Percentiles rank a stretch among this genome's conserved stretches.
Conservation (phyloP, 495 filamentous ascomycete species). For the Hypoxylon intermedium region DNA sequence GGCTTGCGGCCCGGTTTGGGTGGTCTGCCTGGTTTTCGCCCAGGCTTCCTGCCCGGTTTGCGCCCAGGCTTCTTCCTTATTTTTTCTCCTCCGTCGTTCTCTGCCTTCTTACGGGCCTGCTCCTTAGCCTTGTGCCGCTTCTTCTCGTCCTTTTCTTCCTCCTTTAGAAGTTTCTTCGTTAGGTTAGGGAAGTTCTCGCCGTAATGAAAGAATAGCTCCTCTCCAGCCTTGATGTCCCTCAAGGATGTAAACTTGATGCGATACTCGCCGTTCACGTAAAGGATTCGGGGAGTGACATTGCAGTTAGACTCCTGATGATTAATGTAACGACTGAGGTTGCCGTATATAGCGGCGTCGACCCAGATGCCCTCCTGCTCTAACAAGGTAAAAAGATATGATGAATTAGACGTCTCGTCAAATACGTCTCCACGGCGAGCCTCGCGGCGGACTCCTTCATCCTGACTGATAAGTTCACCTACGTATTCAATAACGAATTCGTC, state of each 20-base stretch:
- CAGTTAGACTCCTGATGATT: constrained; percentile 65
- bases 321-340: constrained; percentile 69
- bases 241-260: constrained; percentile 72
- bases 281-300: constrained; percentile 63
- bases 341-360: constrained; percentile 61
- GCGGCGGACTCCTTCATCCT: constrained; percentile 65
- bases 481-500: constrained; percentile 75
- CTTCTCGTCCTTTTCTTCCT: constrained; percentile 53
- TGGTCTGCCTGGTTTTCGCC: constrained; percentile 39
- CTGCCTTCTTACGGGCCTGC: constrained; percentile 31
- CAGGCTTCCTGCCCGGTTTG: constrained; percentile 42
- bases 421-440: constrained; percentile 64
- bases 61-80: constrained; percentile 44
- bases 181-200: constrained; percentile 60
- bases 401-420: constrained; percentile 65
- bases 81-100: constrained; percentile 30
- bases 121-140: constrained; percentile 43
- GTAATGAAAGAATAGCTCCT: constrained; percentile 78
- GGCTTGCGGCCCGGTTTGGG: constrained; percentile 43
- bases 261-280: constrained; percentile 69
- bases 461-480: constrained; percentile 71
- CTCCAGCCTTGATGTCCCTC: constrained; percentile 64
- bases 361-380: constrained; percentile 61
- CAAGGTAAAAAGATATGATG: constrained; percentile 71
- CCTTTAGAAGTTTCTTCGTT: constrained; percentile 54